These are phyloP conservation scores for Piromyces finnis DNA, from an alignment of 192 early-diverging fungal species.

Conservation along the genomic window DNA sequence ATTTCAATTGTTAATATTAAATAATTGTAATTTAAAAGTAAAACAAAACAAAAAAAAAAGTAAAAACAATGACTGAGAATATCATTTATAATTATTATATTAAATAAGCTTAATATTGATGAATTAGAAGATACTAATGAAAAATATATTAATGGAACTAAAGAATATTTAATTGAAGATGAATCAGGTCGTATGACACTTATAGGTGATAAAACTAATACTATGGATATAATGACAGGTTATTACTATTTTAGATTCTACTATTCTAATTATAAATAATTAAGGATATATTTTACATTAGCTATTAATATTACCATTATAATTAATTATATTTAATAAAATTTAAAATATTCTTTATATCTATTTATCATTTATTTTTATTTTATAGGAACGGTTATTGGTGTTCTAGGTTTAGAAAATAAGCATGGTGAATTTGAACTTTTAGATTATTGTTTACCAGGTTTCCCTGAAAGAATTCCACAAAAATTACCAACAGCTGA, in stretches of 20 bases:
- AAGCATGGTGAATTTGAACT: constrained; percentile 66
- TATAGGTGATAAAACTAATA: constrained; percentile 31
- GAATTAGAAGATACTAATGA: constrained; percentile 11
- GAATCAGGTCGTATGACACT: constrained; percentile 78
- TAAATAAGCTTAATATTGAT: too few species aligned
- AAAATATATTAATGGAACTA: constrained; percentile 47
- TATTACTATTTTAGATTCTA: neutral
- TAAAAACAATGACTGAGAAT: too few species aligned
- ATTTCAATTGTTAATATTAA: too few species aligned
- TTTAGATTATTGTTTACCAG: constrained; percentile 59
- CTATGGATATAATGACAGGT: constrained; percentile 55
- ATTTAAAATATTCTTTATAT: too few species aligned
- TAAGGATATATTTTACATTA: too few species aligned
- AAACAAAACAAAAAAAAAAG: too few species aligned
- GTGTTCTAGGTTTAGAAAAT: constrained; percentile 62
- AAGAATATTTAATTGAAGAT: constrained; percentile 63
- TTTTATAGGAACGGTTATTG: constrained; percentile 50
- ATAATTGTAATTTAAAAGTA: too few species aligned
- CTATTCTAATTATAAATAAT: too few species aligned
- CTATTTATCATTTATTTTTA: neutral
- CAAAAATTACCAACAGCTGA: too few species aligned
- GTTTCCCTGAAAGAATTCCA: neutral
- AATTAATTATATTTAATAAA: too few species aligned
- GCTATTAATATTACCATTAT: too few species aligned
- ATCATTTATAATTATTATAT: neutral